Base-by-base conservation (phyloP, 1,284 basidiomycete species). In the Marasmius sp. region DNA sequence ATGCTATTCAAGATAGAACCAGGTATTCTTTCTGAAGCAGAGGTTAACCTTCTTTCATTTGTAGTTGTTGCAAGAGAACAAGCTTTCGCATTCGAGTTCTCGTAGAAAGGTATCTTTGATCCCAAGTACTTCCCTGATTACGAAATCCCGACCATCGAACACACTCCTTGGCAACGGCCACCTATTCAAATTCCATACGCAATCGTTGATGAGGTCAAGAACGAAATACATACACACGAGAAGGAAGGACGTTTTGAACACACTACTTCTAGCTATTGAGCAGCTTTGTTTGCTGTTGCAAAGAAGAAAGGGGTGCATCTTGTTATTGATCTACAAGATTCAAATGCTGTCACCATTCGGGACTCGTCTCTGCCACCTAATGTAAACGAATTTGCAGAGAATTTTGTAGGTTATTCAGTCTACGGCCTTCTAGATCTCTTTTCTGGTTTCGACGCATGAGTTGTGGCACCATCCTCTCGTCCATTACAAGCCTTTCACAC, bases 91-190 rank as follows among this genome's bases (percentile, higher is more conserved):
- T 77, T 69, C 45, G 65, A 65, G 0, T 70, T 72, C 49, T 33
- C 61, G 0, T 72, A 76, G 57, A 60, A 70, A 14, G 76, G 77
- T 14, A 65, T 59, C 0, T 75, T 79, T 50, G 65, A 62, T 1
- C 60, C 57, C 0, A 64, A 71, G 33, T 78, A 73, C 60, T 79
- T 69, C 52, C 73, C 75, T 7, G 70, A 72, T 57, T 74, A 75
- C 33, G 62, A 69, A 2, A 75, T 79, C 36, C 74, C 73, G 0
- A 64, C 68, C 2, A 73, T 77, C 8, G 68, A 72, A 52, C 76
- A 77, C 27, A 67, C 61, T 0, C 75, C 75, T 0, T 77, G 74
- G 76, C 62, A 67, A 7, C 47, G 58, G 14, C 61, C 65, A 5
- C 71, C 73, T 0, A 73, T 75, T 9, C 65, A 57, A 0, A 64